A percentile compares a stretch with the other conserved stretches of the same genome.
Evolutionary conservation across 2,329 filamentous ascomycete genomes (phyloP).

Genomic region (Aspergillus eucalypticola): DNA sequence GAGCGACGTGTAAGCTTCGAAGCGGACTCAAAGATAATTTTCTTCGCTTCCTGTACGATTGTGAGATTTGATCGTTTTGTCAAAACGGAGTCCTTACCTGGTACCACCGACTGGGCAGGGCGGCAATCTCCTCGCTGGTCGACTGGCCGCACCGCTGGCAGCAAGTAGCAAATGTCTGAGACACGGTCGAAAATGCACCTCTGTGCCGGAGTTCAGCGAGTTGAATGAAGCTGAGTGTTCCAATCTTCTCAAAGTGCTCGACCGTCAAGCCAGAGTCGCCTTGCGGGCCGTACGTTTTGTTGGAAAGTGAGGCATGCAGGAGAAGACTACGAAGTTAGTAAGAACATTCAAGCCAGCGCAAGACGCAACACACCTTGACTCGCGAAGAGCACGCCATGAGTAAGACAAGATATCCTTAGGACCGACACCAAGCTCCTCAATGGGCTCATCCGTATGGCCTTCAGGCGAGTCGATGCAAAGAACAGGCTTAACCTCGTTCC

Average conservation of each 20-base stretch:
- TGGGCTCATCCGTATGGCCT: constrained; percentile 63
- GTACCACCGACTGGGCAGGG: constrained; percentile 69
- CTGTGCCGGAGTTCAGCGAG: constrained; percentile 81
- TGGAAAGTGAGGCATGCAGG: constrained; percentile 62
- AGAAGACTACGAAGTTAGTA: constrained; percentile 60
- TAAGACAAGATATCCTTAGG: constrained; percentile 90
- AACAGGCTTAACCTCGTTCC: constrained; percentile 72
- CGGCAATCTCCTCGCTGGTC: constrained; percentile 43
- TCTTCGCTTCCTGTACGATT: constrained; percentile 52
- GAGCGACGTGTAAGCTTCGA: constrained; percentile 84
- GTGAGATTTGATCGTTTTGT: background rate
- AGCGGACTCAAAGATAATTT: constrained; percentile 71
- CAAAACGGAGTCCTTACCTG: constrained; percentile 47
- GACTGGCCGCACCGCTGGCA: constrained; percentile 67
- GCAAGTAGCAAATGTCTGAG: constrained; percentile 79
- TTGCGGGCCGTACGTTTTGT: constrained; percentile 51
- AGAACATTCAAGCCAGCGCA: constrained; percentile 20
- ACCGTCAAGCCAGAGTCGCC: constrained; percentile 51
- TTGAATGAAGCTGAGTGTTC: constrained; percentile 76
- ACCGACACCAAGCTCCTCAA: constrained; percentile 72
- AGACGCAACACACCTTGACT: constrained; percentile 68
- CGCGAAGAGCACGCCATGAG: constrained; percentile 91
- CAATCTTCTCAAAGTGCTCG: constrained; percentile 65
- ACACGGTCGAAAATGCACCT: constrained; percentile 90
- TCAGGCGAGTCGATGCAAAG: constrained; percentile 95